Percentiles rank a stretch among this genome's conserved stretches.
These are phyloP conservation scores for Camelina neglecta DNA, from an alignment of 345 rosid genomes.

Conservation along the genomic window DNA sequence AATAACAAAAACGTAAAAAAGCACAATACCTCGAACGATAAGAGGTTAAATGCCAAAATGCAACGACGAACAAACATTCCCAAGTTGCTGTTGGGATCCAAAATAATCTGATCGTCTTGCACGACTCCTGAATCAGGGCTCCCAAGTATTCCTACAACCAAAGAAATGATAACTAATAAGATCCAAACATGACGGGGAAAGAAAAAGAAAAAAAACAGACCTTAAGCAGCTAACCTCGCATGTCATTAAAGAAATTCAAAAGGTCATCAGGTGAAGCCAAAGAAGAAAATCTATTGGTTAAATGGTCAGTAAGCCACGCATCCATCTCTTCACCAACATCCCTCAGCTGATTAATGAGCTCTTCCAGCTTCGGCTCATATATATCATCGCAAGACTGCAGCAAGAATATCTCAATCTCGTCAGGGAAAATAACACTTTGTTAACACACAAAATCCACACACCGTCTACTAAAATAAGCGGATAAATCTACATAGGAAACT, in stretches of 20 bases:
- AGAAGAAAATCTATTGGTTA: constrained; percentile 64
- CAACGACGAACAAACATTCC: constrained; percentile 95
- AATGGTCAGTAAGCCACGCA: constrained; percentile 73
- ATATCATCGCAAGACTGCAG: constrained; percentile 82
- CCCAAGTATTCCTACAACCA: constrained; percentile 67
- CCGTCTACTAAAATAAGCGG: too few species aligned
- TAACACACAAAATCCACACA: not conserved
- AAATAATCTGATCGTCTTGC: constrained; percentile 78
- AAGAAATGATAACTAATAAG: constrained; percentile 10
- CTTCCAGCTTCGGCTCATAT: constrained; percentile 79
- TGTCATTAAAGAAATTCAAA: constrained; percentile 74
- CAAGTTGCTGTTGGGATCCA: constrained; percentile 84
- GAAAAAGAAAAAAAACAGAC: not conserved
- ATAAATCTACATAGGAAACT: too few species aligned
- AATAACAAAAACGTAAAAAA: constrained; percentile 8
- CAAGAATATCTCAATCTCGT: constrained; percentile 17
- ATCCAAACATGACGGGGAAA: constrained; percentile 10
- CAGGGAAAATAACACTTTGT: not conserved
- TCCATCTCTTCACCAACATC: constrained; percentile 65
- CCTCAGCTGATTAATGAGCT: constrained; percentile 70
- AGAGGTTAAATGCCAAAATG: constrained; percentile 73
- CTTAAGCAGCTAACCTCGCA: constrained; percentile 64
- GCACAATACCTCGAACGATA: constrained; percentile 78
- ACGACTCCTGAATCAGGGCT: constrained; percentile 66
- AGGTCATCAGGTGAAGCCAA: constrained; percentile 80